Percentiles rank a stretch among this genome's conserved stretches.
phyloP scores from a whole-genome alignment of 768 basidiomycete genomes.

The Boletus reticulatus region DNA sequence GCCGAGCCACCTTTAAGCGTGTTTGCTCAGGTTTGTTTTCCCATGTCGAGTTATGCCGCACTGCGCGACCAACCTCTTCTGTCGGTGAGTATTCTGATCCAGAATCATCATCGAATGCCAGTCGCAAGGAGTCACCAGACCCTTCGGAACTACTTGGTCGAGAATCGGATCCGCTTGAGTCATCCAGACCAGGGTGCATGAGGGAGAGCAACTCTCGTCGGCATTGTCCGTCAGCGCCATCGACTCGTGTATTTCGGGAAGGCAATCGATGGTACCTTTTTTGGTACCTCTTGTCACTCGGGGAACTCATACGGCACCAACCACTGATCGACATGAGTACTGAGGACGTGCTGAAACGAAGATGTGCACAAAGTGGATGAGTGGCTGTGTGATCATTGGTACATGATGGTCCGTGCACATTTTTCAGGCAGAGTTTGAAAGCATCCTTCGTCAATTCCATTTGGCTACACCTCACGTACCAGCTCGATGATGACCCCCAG shows the following conservation, averaged over 20 bases:
- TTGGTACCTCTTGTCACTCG: slow-evolving; percentile 8
- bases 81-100: slow-evolving; percentile 31
- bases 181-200: not conserved
- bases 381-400: too few relatives aligned
- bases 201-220: slow-evolving; percentile 20
- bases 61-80: slow-evolving; percentile 15
- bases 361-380: too few relatives aligned
- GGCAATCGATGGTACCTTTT: slow-evolving; percentile 13
- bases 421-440: too few relatives aligned
- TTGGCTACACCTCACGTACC: too few relatives aligned
- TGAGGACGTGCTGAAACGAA: too few relatives aligned
- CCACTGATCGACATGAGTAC: too few relatives aligned
- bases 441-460: too few relatives aligned
- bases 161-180: slow-evolving; percentile 20
- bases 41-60: not conserved
- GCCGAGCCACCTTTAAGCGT: slow-evolving; percentile 3
- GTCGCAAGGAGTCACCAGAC: slow-evolving; percentile 21
- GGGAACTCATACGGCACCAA: slow-evolving; percentile 3
- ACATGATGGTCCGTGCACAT: too few relatives aligned
- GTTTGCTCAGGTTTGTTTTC: slow-evolving; percentile 8
- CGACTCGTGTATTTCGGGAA: not conserved
- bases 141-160: slow-evolving; percentile 17
- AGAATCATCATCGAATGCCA: slow-evolving; percentile 22
- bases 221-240: slow-evolving; percentile 11
- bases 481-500: too few relatives aligned